Base-by-base conservation (phyloP, 1,284 basidiomycete genomes). In the Pseudozyma hubeiensis region DNA sequence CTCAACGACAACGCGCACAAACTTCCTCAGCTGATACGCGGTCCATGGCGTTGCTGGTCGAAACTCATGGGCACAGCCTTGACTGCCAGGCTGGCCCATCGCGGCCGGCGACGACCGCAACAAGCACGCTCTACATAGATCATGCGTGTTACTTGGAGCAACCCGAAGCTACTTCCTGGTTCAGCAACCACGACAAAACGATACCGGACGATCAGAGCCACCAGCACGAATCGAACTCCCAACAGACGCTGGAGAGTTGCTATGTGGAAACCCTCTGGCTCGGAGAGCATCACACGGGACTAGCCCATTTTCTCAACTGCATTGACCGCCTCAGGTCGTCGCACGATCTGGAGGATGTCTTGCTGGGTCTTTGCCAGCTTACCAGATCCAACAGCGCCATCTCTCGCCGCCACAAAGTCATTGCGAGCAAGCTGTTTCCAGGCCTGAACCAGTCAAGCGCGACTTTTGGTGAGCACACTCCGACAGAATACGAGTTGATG, bases 261-360 rank as follows among this genome's bases (percentile, higher is more conserved):
- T 75, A 75, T 34, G 60, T 47, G 8, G 72, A 75, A 34, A 43
- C 60, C 0, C 48, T 75, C 4, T 75, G 72, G 72, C 67, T 75
- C 7, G 72, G 72, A 16, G 72, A 75, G 40, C 48, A 53, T 29
- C 72, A 75, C 47, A 75, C 66, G 4, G 50, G 67, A n/a, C 60
- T 75, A 3, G 35, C 44, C 19, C 50, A 60, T 49, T 75, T 75
- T 43, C 49, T 75, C n/a, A 13, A 37, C 14, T 67, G 64, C 54
- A 51, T 73, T 50, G 56, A 66, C 19, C 62, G 64, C 4, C 14
- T 69, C 19, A 55, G 39, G 17, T 31, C 31, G 5, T 59, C 66
- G 16, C 52, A 60, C 14, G 47, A 53, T 24, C n/a, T 61, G 8
- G 55, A 59, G 29, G 51, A 55, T 10, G 33, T 75, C 14, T 39